phyloP scores from a whole-genome alignment of 495 filamentous ascomycete genomes.

The Aspergillus carlsbadensis region DNA sequence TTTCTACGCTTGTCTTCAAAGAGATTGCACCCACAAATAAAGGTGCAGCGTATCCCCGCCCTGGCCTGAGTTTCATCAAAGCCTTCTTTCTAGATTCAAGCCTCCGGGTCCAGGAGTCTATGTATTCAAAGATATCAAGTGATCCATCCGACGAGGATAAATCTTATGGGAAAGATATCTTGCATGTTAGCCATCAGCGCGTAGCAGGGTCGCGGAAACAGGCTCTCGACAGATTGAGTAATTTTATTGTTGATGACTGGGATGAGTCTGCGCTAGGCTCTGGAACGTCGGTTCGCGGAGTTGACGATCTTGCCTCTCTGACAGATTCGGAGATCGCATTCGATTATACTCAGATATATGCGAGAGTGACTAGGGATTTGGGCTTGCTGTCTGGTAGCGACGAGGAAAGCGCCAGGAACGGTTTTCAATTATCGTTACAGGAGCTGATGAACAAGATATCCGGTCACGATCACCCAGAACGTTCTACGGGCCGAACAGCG shows the following conservation, averaged over 20 bases:
- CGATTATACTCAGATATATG: slow-evolving; percentile 33
- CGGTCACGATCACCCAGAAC: neutral
- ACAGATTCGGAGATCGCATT: slow-evolving; percentile 29
- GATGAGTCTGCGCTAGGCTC: slow-evolving; percentile 26
- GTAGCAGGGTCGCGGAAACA: slow-evolving; percentile 5
- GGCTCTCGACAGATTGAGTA: slow-evolving; percentile 9
- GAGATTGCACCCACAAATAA: slow-evolving; percentile 24
- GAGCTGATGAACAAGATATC: slow-evolving; percentile 14
- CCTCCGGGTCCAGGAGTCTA: slow-evolving; percentile 36
- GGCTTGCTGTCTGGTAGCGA: neutral
- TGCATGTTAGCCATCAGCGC: slow-evolving; percentile 26
- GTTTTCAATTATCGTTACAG: slow-evolving; percentile 21
- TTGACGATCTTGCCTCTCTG: slow-evolving; percentile 10
- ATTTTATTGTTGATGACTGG: slow-evolving; percentile 42
- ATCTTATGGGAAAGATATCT: slow-evolving; percentile 14
- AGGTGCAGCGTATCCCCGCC: slow-evolving; percentile 19
- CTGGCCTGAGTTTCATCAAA: slow-evolving; percentile 32
- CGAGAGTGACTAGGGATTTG: slow-evolving; percentile 19
- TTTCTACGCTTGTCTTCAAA: slow-evolving; percentile 37
- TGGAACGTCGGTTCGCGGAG: slow-evolving; percentile 3
- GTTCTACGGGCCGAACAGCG: slow-evolving; percentile 22
- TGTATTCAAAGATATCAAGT: slow-evolving; percentile 23
- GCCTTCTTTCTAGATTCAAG: slow-evolving; percentile 36
- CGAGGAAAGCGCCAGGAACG: slow-evolving; percentile 1
- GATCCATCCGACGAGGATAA: slow-evolving; percentile 8